Base-by-base conservation (phyloP, 2,329 filamentous ascomycete species). In the Capronia coronata region DNA sequence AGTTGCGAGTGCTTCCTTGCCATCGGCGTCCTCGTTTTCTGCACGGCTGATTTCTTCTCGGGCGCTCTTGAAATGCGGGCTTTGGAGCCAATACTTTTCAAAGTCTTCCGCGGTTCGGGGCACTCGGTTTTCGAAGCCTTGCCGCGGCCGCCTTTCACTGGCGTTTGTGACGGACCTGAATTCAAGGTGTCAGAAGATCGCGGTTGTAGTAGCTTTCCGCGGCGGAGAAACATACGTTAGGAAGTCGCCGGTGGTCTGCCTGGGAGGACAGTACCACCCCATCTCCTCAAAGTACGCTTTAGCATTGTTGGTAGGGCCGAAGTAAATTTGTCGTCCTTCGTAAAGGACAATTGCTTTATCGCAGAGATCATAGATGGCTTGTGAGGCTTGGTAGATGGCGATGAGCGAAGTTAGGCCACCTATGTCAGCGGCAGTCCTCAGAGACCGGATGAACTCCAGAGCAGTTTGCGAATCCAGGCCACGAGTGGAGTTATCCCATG, bases 321-420 rank as follows among this genome's bases (percentile, higher is more conserved):
- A 90, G 68, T 80, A 91, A 54, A 90, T 89, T 61, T 89, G 78
- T 0, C 82, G 75, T 1, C 86, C 87, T 61, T 89, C 83, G n/a
- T 52, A 52, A 0, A 90, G 70, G 0, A 91, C 81, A 0, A 81
- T 74, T 0, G 78, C 79, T 62, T 88, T 89, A 67, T 91, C 84
- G 59, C 90, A 90, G 8, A 80, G 67, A 47, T 82, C 76, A 47
- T 74, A 75, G 19, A 74, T 71, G 30, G 65, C 67, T 52, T 75
- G 71, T 13, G 71, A 71, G 13, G 72, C 73, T 57, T 75, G 72
- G 60, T 82, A 83, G 9, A 81, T 77, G 1, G 78, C 75, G 16
- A 82, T 74, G 16, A 72, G 71, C 48, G 73, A 71, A 9, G 74
- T 71, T 9, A 66, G 71, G 8, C 73, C 73, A 10, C 65, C 65